A percentile compares a stretch with the other conserved stretches of the same genome.
These are phyloP conservation scores for Monosporascus sp. DNA, from an alignment of 2,329 filamentous ascomycete species.

Conservation along the genomic window DNA sequence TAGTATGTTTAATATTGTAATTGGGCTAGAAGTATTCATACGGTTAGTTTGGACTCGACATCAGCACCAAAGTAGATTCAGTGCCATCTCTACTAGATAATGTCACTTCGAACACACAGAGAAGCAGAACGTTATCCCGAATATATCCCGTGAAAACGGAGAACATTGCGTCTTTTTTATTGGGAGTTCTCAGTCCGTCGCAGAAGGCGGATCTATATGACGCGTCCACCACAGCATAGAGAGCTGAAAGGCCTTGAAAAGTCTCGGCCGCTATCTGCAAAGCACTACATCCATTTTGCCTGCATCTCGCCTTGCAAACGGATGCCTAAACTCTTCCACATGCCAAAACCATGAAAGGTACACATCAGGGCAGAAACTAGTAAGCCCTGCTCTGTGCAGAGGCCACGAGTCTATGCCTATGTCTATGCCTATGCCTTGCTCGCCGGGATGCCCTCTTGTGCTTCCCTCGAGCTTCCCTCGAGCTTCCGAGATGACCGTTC, in stretches of 20 bases:
- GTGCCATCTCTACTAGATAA: background rate
- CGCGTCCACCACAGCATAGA: conserved; percentile 28
- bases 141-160: conserved; percentile 2
- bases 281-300: conserved; percentile 14
- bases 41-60: too few relatives aligned
- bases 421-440: conserved; percentile 19
- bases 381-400: conserved; percentile 19
- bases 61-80: too few relatives aligned
- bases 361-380: conserved; percentile 23
- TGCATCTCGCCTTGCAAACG: conserved; percentile 18
- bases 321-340: conserved; percentile 26
- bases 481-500: conserved; percentile 30
- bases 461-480: conserved; percentile 22
- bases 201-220: conserved; percentile 28
- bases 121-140: background rate
- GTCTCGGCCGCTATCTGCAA: conserved; percentile 29
- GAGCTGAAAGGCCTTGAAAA: conserved; percentile 29
- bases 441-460: conserved; percentile 26
- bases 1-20: too few relatives aligned
- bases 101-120: conserved; percentile 1
- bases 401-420: conserved; percentile 21
- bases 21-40: too few relatives aligned
- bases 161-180: conserved; percentile 28
- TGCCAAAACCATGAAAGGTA: conserved; percentile 17
- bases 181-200: conserved; percentile 37